Conservation (phyloP, 2,329 filamentous ascomycete genomes). For the Ophiostoma ips region DNA sequence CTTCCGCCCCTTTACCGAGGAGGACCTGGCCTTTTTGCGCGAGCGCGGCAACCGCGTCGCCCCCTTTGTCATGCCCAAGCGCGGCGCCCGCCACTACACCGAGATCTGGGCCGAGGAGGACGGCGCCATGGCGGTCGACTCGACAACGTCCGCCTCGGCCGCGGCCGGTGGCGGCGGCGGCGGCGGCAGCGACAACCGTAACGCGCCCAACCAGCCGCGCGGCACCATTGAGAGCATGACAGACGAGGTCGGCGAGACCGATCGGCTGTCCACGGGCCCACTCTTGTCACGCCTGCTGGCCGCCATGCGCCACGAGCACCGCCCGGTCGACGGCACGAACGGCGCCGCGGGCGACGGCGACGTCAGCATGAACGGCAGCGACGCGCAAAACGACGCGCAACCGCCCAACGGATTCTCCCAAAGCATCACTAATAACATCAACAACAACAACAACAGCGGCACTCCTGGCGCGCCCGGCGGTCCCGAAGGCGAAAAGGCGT, state of each 20-base stretch:
- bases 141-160: no score
- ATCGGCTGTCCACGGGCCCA: slow-evolving; percentile 78
- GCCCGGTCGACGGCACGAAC: slow-evolving; percentile 32
- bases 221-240: slow-evolving; percentile 77
- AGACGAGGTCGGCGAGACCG: slow-evolving; percentile 75
- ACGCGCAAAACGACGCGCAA: neutral
- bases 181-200: slow-evolving; percentile 49
- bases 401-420: no score
- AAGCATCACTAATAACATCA: no score
- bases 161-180: slow-evolving; percentile 19
- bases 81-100: slow-evolving; percentile 72
- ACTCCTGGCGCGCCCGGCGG: slow-evolving; percentile 13
- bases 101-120: slow-evolving; percentile 95
- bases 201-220: slow-evolving; percentile 63
- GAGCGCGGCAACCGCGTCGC: slow-evolving; percentile 75
- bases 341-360: slow-evolving; percentile 34
- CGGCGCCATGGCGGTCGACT: slow-evolving; percentile 60
- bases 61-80: slow-evolving; percentile 75
- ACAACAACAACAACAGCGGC: no score
- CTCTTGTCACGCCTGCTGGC: slow-evolving; percentile 70
- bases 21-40: slow-evolving; percentile 83
- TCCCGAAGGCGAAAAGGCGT: slow-evolving; percentile 20
- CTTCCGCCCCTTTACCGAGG: slow-evolving; percentile 78
- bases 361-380: slow-evolving; percentile 33
- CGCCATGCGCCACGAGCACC: slow-evolving; percentile 64